Evolutionary conservation across 1,284 basidiomycete species (phyloP), one percentile per base, ranked within the genome.

Genomic region (Schizophyllum commune): DNA sequence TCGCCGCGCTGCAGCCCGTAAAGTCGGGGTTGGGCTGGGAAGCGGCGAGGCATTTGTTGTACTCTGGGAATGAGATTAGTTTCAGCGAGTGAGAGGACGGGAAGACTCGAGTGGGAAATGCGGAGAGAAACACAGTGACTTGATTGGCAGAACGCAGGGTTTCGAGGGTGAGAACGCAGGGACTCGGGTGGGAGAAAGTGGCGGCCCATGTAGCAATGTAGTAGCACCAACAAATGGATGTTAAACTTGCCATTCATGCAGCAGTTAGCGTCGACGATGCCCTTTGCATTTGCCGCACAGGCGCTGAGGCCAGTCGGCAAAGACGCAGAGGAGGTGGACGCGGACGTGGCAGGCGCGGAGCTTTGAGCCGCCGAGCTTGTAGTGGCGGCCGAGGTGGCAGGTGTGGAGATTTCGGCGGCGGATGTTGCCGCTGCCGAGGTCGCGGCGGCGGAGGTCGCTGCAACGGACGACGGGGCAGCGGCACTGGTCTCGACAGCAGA

Each of bases 321-420:
- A 13, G 52, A 54, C 15, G 58, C 52, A 17, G 58, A 52, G 9
- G 58, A 32, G 3, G 51, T 53, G 4, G 58, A 22, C 27, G 54
- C 54, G 27, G 58, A 59, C n/a, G 58, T 33, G 32, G 58, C 13
- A 33, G 54, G 53, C 32, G 58, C 58, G 6, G 58, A 47, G 33
- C 34, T 11, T 22, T 52, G 19, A 52, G 39, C 47, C 15, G 32
- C 57, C 1, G 57, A 39, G 2, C 47, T 52, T 21, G 39, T 22
- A 1, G 21, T 47, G 7, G 58, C 2, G 6, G 22, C 19, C 20
- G 58, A 39, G 19, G 6, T 39, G 7, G 34, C 34, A 13, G 34
- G 34, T 13, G 34, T 13, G 13, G 34, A 39, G 34, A 6, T 39
- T 39, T 39, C 34, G 34, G 34, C 34, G 34, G 13, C 34, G 34